A percentile compares a stretch with the other conserved stretches of the same genome.
Evolutionary conservation across 331 rosid genomes (phyloP).

Genomic region (Cydonia oblonga): DNA sequence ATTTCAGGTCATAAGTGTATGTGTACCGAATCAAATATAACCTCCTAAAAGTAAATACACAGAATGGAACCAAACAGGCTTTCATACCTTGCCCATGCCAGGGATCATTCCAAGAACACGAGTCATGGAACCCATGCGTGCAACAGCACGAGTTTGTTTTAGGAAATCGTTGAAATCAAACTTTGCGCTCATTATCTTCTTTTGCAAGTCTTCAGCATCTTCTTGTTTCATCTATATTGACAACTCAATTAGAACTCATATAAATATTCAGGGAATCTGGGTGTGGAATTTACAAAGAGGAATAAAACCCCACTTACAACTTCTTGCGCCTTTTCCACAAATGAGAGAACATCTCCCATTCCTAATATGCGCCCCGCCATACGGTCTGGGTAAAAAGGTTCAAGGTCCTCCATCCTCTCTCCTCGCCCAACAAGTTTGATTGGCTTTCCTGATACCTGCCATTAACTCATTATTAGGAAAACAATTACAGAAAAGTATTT

Average conservation of each 20-base stretch:
- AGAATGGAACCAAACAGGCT: constrained; percentile 1
- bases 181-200: constrained; percentile 96
- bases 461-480: constrained; percentile 4
- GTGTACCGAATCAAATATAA: no score
- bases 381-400: constrained; percentile 95
- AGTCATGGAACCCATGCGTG: constrained; percentile 90
- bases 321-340: constrained; percentile 97
- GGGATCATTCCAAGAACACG: constrained; percentile 99
- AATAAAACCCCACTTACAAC: constrained; percentile 47
- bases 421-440: constrained; percentile 97
- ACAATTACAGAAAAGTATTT: neutral
- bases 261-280: neutral
- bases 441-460: constrained; percentile 95
- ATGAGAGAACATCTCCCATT: constrained; percentile 98
- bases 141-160: constrained; percentile 93
- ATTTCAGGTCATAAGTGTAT: neutral
- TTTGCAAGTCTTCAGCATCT: constrained; percentile 95
- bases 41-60: no score
- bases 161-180: constrained; percentile 92
- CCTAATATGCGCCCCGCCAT: constrained; percentile 99
- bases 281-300: neutral
- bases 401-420: constrained; percentile 98
- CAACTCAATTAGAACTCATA: constrained; percentile 7
- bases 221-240: constrained; percentile 72
- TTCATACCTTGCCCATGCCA: constrained; percentile 92